Base-by-base conservation (phyloP, 2,329 filamentous ascomycete species). In the Fusarium haematococcum region DNA sequence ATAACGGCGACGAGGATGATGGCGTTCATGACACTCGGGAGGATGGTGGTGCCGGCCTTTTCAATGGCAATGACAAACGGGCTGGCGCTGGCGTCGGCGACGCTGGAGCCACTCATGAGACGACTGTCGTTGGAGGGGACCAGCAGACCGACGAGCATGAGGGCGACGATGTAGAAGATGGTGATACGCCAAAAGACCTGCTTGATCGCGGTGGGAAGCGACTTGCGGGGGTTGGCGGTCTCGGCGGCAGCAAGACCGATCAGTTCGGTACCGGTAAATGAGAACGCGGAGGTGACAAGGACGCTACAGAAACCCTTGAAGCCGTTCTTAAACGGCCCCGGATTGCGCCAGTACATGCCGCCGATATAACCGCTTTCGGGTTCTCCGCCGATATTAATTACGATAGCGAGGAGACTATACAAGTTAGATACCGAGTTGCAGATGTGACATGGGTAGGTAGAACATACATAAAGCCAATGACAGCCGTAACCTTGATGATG, bases 111-210 rank as follows among this genome's bases (percentile, higher is more conserved):
- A 4, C 84, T 83, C 23, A 95, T 85, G 0, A 98, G 91, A 6
- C 88, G 86, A 0, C 79, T 63, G 69, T 97, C 90, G 75, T 90
- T 85, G 80, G 93, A 96, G 0, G 93, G 93, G 0, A 98, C 94
- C 2, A 98, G 86, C 0, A 98, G 87, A 20, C 95, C 95, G 66
- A 98, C 91, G 3, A 98, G 86, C 20, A 91, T 90, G 6, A 98
- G 88, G 0, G 94, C 93, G n/a, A 97, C 91, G 58, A 98, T 88
- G 84, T 98, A 98, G 85, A 98, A 98, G 66, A 97, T 88, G 9
- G 91, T 91, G 80, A 98, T 97, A 78, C 95, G 92, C 95, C 95
- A 98, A 83, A 98, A 98, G 20, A 98, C 95, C 81, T 97, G 95
- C 84, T 97, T 97, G 78, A 97, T 92, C 6, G 95, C 95, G 0